Evolutionary conservation across 2,329 filamentous ascomycete genomes (phyloP).

Genomic region (Trematosphaeria pertusa): DNA sequence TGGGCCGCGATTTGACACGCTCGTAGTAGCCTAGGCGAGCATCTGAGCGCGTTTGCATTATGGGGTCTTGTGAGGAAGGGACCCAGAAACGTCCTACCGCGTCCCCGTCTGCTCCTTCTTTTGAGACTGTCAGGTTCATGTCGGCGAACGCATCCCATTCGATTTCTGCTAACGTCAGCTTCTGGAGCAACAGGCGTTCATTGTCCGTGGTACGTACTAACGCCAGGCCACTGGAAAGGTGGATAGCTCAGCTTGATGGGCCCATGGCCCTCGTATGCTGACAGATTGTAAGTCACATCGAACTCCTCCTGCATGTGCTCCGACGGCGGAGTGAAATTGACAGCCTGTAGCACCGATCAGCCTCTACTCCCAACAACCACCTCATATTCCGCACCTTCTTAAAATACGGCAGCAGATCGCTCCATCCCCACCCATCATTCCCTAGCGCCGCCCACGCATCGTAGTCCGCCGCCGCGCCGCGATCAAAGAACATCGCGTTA

Average conservation of each 20-base stretch:
- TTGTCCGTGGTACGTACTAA: neutral
- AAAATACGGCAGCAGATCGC: constrained; percentile 48
- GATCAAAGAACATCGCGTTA: constrained; percentile 45
- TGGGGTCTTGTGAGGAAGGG: neutral
- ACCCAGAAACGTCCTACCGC: neutral
- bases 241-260: constrained; percentile 1
- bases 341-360: too few species aligned
- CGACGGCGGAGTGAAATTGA: too few species aligned
- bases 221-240: constrained; percentile 1
- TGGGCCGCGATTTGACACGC: neutral
- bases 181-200: neutral
- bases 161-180: neutral
- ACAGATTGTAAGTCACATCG: neutral
- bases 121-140: neutral
- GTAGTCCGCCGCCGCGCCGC: constrained; percentile 46
- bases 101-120: neutral
- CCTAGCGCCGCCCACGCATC: constrained; percentile 67
- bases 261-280: neutral
- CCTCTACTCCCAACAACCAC: too few species aligned
- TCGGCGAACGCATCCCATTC: neutral
- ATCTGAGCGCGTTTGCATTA: neutral
- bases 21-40: neutral
- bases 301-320: constrained; percentile 18
- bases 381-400: constrained; percentile 36
- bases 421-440: constrained; percentile 67